These are phyloP conservation scores for Syncephalastrum monosporum DNA, from an alignment of 371 early-diverging fungal species.

Conservation along the genomic window DNA sequence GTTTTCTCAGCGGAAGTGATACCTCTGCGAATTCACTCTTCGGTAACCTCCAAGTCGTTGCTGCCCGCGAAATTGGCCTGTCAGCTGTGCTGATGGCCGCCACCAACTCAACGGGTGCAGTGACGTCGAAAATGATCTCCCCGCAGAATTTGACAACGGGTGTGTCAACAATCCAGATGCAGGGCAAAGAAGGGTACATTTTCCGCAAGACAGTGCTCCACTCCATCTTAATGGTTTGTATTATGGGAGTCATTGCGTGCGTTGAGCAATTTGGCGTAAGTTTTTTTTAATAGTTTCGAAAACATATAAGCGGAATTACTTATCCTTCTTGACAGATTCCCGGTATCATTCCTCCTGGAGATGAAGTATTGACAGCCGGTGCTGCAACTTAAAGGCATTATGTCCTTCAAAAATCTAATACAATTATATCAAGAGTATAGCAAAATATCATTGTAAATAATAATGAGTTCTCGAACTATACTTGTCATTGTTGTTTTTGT, in stretches of 20 bases:
- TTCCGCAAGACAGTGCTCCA: slow-evolving; percentile 40
- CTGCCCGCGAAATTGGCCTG: slow-evolving; percentile 41
- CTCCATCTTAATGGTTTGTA: slow-evolving; percentile 32
- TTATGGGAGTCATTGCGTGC: slow-evolving; percentile 37
- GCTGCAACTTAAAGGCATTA: too few relatives aligned
- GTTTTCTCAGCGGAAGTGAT: slow-evolving; percentile 44
- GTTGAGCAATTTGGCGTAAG: slow-evolving; percentile 23
- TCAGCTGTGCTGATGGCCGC: slow-evolving; percentile 41
- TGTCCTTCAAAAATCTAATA: too few relatives aligned
- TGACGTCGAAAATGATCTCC: slow-evolving; percentile 45
- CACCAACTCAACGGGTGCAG: slow-evolving; percentile 41
- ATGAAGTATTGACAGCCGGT: too few relatives aligned
- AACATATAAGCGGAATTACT: too few relatives aligned
- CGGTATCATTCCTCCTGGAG: too few relatives aligned
- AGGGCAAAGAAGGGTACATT: slow-evolving; percentile 38
- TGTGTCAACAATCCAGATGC: slow-evolving; percentile 39
- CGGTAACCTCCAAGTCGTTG: slow-evolving; percentile 47
- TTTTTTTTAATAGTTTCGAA: too few relatives aligned
- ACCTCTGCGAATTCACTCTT: slow-evolving; percentile 37
- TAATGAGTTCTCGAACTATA: too few relatives aligned
- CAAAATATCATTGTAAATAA: too few relatives aligned
- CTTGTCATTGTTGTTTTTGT: too few relatives aligned
- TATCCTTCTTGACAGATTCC: too few relatives aligned
- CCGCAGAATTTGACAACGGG: slow-evolving; percentile 49
- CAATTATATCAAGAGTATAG: too few relatives aligned